Base-by-base conservation (phyloP, 805 yeast species). In the Wickerhamomyces alni region DNA sequence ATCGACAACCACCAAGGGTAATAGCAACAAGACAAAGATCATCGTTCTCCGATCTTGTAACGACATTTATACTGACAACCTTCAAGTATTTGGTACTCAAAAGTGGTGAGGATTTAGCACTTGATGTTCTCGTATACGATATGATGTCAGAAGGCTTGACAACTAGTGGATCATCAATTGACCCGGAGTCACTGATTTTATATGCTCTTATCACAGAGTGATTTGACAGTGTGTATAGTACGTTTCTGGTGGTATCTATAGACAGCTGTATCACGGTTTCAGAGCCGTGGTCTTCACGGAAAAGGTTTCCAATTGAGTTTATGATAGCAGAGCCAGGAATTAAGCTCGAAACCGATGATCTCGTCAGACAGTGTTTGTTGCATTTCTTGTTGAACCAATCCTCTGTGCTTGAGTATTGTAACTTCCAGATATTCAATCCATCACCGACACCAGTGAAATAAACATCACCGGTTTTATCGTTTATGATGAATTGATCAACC, bases 311-410 rank as follows among this genome's bases (percentile, higher is more conserved):
- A 22, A 65, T 46, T 0, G 69, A 58, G 43, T 63, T 66, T 22
- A 67, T 50, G 22, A 56, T 45, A 4, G 59, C 50, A 28, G 65
- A 51, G 8, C 71, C 72, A 4, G 72, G 70, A 17, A 78, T 60
- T 25, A 77, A 63, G 27, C 72, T 67, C 1, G 82, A 63, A 31
- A 80, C 59, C 0, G 69, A 80, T 48, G 75, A 75, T 62, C 77
- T 79, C 33, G 97, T 87, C 40, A 86, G 70, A 58, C 97, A 87
- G 30, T 82, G 77, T 59, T 88, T 88, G 50, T 77, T 78, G 55
- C 95, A 85, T 51, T 81, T 84, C 54, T 85, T 82, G 46, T 80
- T 77, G 57, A 87, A 87, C 86, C 96, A 91, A 39, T 86, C 82
- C 35, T 87, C 93, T 19, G 83, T 74, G 47, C 81, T 83, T 6